Percentiles rank a stretch among this genome's conserved stretches.
Conservation (phyloP, 257 asterid genomes). For the Leptodermis oblonga region DNA sequence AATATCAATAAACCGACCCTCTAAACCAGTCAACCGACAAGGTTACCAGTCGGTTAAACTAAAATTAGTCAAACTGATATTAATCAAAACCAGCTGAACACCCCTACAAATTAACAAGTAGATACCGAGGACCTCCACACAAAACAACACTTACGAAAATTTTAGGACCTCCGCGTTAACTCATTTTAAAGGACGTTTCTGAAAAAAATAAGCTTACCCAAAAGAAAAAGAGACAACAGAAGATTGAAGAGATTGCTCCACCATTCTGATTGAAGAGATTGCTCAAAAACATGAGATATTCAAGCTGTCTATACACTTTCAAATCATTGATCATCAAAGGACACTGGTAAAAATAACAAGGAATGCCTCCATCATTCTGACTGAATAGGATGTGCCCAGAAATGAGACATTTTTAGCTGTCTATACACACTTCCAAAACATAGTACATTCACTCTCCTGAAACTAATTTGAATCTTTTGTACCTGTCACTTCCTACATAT, state of each 20-base stretch:
- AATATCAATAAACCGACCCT: no score
- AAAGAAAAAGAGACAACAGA: no score
- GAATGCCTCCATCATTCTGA: not conserved
- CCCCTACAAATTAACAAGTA: no score
- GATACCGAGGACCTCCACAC: no score
- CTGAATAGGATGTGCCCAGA: not conserved
- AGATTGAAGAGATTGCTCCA: not conserved
- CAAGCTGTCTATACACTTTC: constrained; percentile 8
- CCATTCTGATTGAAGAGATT: not conserved
- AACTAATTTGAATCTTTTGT: constrained; percentile 3
- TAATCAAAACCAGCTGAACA: no score
- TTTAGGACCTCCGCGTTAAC: no score
- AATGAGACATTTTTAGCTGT: constrained; percentile 6
- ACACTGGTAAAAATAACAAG: not conserved
- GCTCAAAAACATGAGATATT: not conserved
- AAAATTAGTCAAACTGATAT: no score
- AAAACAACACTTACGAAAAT: no score
- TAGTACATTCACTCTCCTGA: not conserved
- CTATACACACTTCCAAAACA: constrained; percentile 17
- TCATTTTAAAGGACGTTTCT: no score
- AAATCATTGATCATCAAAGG: not conserved
- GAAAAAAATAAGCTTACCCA: no score
- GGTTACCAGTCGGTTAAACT: no score
- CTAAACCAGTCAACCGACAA: no score
- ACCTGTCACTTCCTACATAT: not conserved